These are phyloP conservation scores for Babesia divergens DNA, from an alignment of 169 alveolate species.

Conservation along the genomic window DNA sequence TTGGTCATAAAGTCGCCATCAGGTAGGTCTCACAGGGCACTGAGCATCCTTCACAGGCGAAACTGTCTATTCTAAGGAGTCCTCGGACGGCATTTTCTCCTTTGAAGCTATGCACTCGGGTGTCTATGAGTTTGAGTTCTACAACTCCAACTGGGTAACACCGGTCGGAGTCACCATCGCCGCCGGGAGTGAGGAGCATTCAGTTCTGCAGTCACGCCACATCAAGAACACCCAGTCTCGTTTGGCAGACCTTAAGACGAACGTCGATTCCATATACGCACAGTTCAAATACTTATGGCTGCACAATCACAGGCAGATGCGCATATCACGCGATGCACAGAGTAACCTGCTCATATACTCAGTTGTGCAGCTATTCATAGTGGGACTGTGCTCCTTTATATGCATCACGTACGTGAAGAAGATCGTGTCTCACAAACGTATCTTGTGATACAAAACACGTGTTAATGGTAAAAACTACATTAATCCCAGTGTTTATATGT, in stretches of 20 bases:
- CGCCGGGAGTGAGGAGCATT: constrained; percentile 64
- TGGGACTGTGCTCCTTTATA: constrained; percentile 47
- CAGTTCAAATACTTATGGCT: constrained; percentile 65
- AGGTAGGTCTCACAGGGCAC: constrained; percentile 14
- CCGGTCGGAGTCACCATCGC: constrained; percentile 51
- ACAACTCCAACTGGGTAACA: constrained; percentile 63
- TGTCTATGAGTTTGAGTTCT: constrained; percentile 41
- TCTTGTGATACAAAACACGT: constrained; percentile 8
- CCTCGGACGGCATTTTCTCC: constrained; percentile 60
- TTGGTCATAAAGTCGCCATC: constrained; percentile 51
- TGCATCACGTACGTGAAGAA: constrained; percentile 57
- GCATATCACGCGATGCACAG: constrained; percentile 53
- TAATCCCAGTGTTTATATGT: constrained; percentile 2
- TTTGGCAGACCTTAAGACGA: constrained; percentile 26
- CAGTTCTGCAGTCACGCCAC: constrained; percentile 56
- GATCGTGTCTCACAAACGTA: constrained; percentile 62
- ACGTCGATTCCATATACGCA: constrained; percentile 60
- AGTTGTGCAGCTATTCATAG: constrained; percentile 38
- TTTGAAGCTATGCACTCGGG: constrained; percentile 56
- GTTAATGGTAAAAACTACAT: background rate
- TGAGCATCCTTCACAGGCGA: constrained; percentile 14
- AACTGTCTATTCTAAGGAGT: constrained; percentile 23
- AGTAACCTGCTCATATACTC: constrained; percentile 49
- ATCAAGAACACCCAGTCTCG: constrained; percentile 47
- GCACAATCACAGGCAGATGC: constrained; percentile 62